Conservation (phyloP, 2,329 filamentous ascomycete species). For the Knufia fluminis region DNA sequence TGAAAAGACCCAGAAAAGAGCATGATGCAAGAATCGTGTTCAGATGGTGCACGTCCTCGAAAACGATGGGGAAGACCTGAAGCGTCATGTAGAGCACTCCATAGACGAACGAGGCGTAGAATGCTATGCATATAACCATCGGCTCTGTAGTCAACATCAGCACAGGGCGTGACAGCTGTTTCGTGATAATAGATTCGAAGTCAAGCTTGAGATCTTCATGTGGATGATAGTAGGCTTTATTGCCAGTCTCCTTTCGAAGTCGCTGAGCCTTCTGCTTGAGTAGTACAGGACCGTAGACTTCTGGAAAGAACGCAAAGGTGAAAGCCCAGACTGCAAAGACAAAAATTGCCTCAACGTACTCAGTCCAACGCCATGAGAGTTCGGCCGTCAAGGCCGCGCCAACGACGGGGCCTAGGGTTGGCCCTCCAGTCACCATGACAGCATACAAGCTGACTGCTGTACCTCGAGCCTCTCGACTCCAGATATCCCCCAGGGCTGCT, state of each 20-base stretch:
- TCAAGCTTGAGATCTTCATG: constrained; percentile 38
- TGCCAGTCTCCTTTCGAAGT: constrained; percentile 31
- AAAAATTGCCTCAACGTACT: constrained; percentile 37
- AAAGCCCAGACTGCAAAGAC: constrained; percentile 25
- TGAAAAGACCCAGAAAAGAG: constrained; percentile 38
- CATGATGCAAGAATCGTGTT: constrained; percentile 34
- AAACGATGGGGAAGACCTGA: constrained; percentile 42
- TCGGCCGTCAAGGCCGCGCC: constrained; percentile 31
- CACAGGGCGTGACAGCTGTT: constrained; percentile 35
- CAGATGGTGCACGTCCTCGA: constrained; percentile 36
- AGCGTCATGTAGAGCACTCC: constrained; percentile 40
- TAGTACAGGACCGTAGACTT: constrained; percentile 33
- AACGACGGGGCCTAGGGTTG: constrained; percentile 35
- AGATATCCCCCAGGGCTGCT: constrained; percentile 39
- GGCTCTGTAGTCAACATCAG: constrained; percentile 41
- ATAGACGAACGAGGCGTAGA: constrained; percentile 41
- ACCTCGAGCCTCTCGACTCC: constrained; percentile 29
- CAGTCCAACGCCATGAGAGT: constrained; percentile 40
- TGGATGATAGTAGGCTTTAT: constrained; percentile 35
- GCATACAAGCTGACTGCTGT: constrained; percentile 33
- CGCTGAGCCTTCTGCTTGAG: constrained; percentile 32
- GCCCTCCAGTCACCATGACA: constrained; percentile 33
- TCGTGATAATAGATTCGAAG: constrained; percentile 33
- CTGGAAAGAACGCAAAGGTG: constrained; percentile 29
- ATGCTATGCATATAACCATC: constrained; percentile 38